Evolutionary conservation across 2,329 filamentous ascomycete genomes (phyloP), one percentile per base, ranked within the genome.

Genomic region (Beauveria varroae): DNA sequence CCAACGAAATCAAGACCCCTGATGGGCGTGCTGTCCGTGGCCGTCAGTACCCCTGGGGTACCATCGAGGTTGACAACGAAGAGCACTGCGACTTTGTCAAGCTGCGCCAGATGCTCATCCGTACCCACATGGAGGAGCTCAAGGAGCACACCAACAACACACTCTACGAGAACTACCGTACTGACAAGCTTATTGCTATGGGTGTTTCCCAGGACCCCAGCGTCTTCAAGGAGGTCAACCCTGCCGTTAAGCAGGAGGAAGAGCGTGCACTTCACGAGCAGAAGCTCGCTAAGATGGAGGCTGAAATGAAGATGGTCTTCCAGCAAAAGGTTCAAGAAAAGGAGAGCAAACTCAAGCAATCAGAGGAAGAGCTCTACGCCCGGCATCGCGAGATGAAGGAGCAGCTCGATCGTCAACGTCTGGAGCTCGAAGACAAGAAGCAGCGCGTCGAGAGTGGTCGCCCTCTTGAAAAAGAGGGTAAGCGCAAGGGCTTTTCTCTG

Each of bases 291-390:
- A 99, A 99, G 91, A 99, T 99, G 95, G 95, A 99, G 79, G 87
- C 92, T 72, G 95, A 99, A 79, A 99, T 99, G 95, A 99, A 99
- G 91, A 96, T 97, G 91, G 95, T 99, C 69, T 99, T 99, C 91
- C 95, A 98, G 78, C 95, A 99, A 77, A 99, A 99, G 89, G 95
- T 99, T 37, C 87, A 91, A 67, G 95, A 99, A 79, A 99, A 99
- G 84, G 95, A 99, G 81, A 96, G 91, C 86, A 99, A 99, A 81
- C 83, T 99, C 75, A 96, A 96, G 82, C 95, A 98, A 81, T 96
- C 92, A 83, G 95, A 99, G 78, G 95, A 99, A 77, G 95, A 99
- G 83, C 82, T 99, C 63, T 98, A 98, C 73, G 93, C 95, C 67
- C 89, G 95, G 70, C 95, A 99, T 82, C 88, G 93, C 74, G 95